phyloP scores from a whole-genome alignment of 306 rosid genomes.

The Citrullus amarus region DNA sequence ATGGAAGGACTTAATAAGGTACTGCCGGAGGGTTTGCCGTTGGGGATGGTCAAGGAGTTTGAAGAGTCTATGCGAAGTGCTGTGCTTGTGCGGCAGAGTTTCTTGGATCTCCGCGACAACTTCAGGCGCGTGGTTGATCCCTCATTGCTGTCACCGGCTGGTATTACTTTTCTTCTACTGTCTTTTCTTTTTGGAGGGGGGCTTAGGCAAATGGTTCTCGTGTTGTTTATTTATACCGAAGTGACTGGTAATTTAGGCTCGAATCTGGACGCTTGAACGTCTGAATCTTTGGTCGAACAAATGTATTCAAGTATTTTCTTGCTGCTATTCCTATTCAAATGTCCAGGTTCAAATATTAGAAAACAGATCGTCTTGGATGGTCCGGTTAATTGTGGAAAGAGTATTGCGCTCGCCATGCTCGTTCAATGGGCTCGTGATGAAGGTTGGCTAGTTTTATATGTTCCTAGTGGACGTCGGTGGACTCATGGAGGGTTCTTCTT shows the following conservation, averaged over 20 bases:
- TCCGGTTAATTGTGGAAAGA: conserved; percentile 83
- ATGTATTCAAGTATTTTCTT: background rate
- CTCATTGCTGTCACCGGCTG: conserved; percentile 33
- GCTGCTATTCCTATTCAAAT: conserved; percentile 11
- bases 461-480: conserved; percentile 79
- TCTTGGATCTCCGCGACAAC: conserved; percentile 80
- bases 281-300: background rate
- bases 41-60: conserved; percentile 81
- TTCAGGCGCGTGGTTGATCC: conserved; percentile 70
- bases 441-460: conserved; percentile 95
- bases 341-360: conserved; percentile 48
- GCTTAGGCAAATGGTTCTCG: background rate
- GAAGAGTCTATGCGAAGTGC: conserved; percentile 63
- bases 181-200: background rate
- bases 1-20: conserved; percentile 36
- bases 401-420: conserved; percentile 83
- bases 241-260: background rate
- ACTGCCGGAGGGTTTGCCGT: conserved; percentile 77
- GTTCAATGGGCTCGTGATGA: conserved; percentile 97
- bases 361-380: conserved; percentile 90
- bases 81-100: conserved; percentile 64
- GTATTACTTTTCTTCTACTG: conserved; percentile 3
- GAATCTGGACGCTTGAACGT: background rate
- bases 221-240: background rate
- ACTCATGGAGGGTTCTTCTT: conserved; percentile 81